Conservation (phyloP, 1,284 basidiomycete species). For the Gymnopus androsaceus region DNA sequence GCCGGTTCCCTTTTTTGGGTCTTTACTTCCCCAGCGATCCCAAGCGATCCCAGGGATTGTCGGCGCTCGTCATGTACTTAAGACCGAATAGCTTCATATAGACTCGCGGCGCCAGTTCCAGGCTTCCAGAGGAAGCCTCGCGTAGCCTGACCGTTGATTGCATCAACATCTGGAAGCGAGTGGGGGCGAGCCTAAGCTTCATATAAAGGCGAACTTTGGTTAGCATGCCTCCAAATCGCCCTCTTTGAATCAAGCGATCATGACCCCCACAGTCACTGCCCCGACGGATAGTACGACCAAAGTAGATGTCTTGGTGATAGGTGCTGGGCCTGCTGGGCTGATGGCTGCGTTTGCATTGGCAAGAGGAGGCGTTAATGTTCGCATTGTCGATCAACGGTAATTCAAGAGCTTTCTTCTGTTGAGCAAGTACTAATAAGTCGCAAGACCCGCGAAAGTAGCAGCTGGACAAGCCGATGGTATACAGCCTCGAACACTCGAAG, state of each 20-base stretch:
- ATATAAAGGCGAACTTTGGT: not conserved
- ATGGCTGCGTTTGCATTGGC: conserved; percentile 68
- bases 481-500: conserved; percentile 76
- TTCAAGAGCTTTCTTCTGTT: conserved; percentile 20
- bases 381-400: conserved; percentile 70
- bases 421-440: not conserved
- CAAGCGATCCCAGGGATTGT: conserved; percentile 11
- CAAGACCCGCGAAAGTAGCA: conserved; percentile 55
- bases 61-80: not conserved
- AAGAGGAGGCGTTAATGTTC: conserved; percentile 58
- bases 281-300: conserved; percentile 34
- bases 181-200: too few relatives aligned
- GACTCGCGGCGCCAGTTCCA: not conserved
- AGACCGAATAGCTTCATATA: not conserved
- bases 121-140: too few relatives aligned
- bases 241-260: not conserved
- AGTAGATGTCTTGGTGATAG: conserved; percentile 59
- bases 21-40: conserved; percentile 6
- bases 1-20: conserved; percentile 2
- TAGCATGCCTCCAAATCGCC: not conserved
- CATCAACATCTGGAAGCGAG: not conserved
- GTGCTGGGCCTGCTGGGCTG: conserved; percentile 59
- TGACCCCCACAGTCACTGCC: conserved; percentile 1
- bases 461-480: conserved; percentile 82
- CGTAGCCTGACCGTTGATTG: not conserved